Base-by-base conservation (phyloP, 352 stramenopile species). In the Bremia lactucae region DNA sequence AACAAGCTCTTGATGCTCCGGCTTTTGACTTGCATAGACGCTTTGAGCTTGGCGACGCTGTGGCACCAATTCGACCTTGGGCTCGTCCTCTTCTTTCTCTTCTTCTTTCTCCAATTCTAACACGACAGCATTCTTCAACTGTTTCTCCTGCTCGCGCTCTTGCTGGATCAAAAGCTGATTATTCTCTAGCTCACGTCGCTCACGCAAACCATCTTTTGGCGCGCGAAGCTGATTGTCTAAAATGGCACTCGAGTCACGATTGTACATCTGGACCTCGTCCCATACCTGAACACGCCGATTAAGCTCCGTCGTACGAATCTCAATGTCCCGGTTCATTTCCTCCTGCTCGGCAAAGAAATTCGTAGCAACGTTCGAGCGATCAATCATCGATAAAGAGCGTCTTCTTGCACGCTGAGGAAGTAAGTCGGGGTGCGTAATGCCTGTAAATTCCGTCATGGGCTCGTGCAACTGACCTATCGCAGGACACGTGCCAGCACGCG, bases 181-280 rank as follows among this genome's bases (percentile, higher is more conserved):
- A n/a, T 36, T 23, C 10, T 46, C 41, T 9, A 24, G 38, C 24
- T 28, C 22, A 49, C 25, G 46, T 45, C 58, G 41, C 24, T 55
- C 31, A 13, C 26, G 44, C 21, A 44, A 48, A 36, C 37, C 22
- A 2, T 36, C 23, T 25, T 57, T 46, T 42, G 53, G 13, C 8
- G 40, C 31, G 2, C 41, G 42, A 10, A 47, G 31, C 29, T 55
- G 36, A 1, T 52, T n/a, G 2, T 50, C 18, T 13, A 34, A 31
- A 15, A 49, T n/a, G n/a, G 59, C 31, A 28, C 58, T 54, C 3
- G 50, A 56, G 19, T 67, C 58, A 9, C 49, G 41, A 2, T 67
- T 43, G 28, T 67, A 57, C 19, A 61, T 31, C 36, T 64, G 58
- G 44, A 67, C 61, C 14, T 63, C 58, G 28, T 67, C 58, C 58